A percentile compares a stretch with the other conserved stretches of the same genome.
Evolutionary conservation across 2,329 filamentous ascomycete genomes (phyloP).

Genomic region (Nothomitra cinnamomea): DNA sequence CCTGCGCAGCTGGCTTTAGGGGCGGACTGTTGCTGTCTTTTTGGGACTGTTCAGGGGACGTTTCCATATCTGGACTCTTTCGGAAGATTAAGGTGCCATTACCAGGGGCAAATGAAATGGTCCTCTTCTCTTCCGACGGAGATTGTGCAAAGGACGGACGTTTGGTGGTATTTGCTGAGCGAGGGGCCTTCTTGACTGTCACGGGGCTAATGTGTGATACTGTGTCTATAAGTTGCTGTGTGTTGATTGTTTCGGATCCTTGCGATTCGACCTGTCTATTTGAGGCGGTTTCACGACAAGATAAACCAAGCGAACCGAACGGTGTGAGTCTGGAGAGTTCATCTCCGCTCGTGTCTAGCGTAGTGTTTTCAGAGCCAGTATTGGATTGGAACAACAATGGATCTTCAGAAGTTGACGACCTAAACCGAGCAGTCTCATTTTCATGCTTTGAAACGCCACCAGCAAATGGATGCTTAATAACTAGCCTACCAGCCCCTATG

Average conservation of each 20-base stretch:
- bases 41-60: neutral
- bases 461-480: too few species aligned
- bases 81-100: neutral
- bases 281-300: neutral
- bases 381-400: too few species aligned
- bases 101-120: neutral
- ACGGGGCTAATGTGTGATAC: slow-evolving; percentile 2
- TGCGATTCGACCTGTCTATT: neutral
- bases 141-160: neutral
- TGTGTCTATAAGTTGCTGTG: slow-evolving; percentile 2
- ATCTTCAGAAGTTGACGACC: too few species aligned
- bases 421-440: too few species aligned
- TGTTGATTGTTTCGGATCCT: neutral
- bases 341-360: too few species aligned
- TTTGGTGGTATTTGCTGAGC: neutral
- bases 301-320: neutral
- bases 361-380: too few species aligned
- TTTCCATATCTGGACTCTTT: slow-evolving; percentile 1
- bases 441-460: too few species aligned
- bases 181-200: slow-evolving; percentile 3
- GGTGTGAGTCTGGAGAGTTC: neutral
- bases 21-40: neutral
- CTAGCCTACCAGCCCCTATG: too few species aligned
- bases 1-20: neutral
- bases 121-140: neutral